Evolutionary conservation across 129 eudicot species (phyloP), one percentile per base, ranked within the genome.

Genomic region (Pittosporum tobira): DNA sequence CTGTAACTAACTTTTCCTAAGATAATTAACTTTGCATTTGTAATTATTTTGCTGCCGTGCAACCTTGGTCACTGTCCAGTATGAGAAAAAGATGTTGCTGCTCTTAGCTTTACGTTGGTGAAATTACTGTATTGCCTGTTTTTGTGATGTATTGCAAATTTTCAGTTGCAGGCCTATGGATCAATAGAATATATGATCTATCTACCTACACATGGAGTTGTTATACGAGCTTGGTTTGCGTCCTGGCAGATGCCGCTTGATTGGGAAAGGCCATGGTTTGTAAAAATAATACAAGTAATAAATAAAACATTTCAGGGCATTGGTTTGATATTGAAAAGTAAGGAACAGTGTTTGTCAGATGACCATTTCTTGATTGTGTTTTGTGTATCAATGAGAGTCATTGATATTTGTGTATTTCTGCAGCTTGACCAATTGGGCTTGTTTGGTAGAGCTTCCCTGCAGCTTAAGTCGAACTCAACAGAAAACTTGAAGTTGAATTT

Each of bases 211-310:
- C 80, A 87, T 72, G 99, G 91, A 59, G 87, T 91, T 42, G 75
- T 84, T 52, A 57, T 93, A 29, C 96, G 99, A 62, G 88, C 91
- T 59, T 93, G 99, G 99, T 81, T 88, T 65, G 96, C 94, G 67
- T 91, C 96, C 43, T 88, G 96, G 96, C 94, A 91, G 10, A 88
- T 88, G 96, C 96, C 96, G 29, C 94, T 88, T 69, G 96, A 88
- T 68, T 93, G 96, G 99, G 99, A 93, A 81, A 83, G 99, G 65
- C 67, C 79, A 13, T 93, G 96, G 99, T n/a, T n/a, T n/a, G n/a
- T n/a, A n/a, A n/a, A n/a, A n/a, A n/a, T n/a, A n/a, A n/a, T n/a
- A n/a, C 99, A 93, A 96, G 99, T 86, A 68, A 15, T 5, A 62
- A 48, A 26, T 18, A 62, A n/a, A n/a, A 25, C 23, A 8, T n/a